These are phyloP conservation scores for Blastocladiella emersonii DNA, from an alignment of 371 early-diverging fungal species.

Conservation along the genomic window DNA sequence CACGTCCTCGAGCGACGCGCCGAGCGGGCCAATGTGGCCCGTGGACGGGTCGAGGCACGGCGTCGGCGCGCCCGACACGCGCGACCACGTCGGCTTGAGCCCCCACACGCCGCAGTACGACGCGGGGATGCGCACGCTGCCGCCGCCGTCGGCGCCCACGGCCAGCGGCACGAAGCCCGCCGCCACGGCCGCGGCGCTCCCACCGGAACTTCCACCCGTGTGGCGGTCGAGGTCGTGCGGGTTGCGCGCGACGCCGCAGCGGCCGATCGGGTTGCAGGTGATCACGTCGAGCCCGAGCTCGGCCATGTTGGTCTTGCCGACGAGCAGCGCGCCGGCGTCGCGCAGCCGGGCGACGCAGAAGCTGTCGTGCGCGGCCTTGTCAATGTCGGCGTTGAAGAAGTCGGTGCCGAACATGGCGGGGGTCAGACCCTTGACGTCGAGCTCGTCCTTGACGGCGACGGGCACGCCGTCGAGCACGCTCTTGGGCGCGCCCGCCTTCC, in stretches of 20 bases:
- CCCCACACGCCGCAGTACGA: constrained; percentile 4
- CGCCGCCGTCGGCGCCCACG: constrained; percentile 4
- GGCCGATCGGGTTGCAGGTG: constrained; percentile 24
- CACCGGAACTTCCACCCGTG: not conserved
- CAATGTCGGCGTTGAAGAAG: not conserved
- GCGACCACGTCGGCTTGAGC: not conserved
- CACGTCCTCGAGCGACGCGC: constrained; percentile 46
- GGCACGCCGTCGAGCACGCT: constrained; percentile 45
- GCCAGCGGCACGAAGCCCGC: not conserved
- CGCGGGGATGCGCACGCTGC: not conserved
- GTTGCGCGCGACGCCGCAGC: constrained; percentile 45
- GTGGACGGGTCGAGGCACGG: constrained; percentile 40
- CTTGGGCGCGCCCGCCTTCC: constrained; percentile 27
- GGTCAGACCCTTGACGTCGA: constrained; percentile 18
- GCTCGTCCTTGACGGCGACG: constrained; percentile 2
- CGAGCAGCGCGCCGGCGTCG: not conserved
- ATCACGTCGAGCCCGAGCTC: constrained; percentile 3
- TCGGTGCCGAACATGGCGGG: constrained; percentile 17
- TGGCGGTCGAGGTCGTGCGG: constrained; percentile 39
- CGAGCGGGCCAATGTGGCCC: constrained; percentile 45
- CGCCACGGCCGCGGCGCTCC: not conserved
- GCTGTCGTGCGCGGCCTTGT: constrained; percentile 19
- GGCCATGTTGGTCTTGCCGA: not conserved
- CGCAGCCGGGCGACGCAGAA: not conserved
- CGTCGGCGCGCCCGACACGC: constrained; percentile 11